These are phyloP conservation scores for Phaeotremella fagi DNA, from an alignment of 768 basidiomycete species.

Conservation along the genomic window DNA sequence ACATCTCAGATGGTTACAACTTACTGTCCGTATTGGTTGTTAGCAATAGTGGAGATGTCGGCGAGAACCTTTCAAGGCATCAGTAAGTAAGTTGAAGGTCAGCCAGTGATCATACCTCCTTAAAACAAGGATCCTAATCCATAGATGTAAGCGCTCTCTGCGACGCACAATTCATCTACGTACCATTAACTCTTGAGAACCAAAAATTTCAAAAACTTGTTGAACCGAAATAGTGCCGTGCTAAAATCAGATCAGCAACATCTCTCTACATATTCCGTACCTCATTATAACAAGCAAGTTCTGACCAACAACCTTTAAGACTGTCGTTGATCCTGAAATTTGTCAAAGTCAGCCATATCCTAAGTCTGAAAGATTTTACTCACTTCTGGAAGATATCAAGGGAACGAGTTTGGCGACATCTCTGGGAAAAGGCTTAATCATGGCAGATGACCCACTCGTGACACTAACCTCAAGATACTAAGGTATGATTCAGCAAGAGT, in stretches of 20 bases:
- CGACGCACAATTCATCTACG: background rate
- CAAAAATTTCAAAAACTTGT: slow-evolving; percentile 45
- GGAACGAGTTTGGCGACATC: slow-evolving; percentile 25
- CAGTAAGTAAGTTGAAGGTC: slow-evolving; percentile 1
- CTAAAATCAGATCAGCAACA: slow-evolving; percentile 4
- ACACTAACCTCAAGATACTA: slow-evolving; percentile 27
- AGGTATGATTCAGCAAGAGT: background rate
- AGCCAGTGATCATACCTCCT: slow-evolving; percentile 19
- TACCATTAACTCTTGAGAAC: slow-evolving; percentile 34
- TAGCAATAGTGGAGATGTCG: slow-evolving; percentile 37
- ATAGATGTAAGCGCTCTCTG: background rate
- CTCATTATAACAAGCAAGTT: slow-evolving; percentile 41
- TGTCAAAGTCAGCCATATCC: background rate
- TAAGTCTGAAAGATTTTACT: slow-evolving; percentile 2
- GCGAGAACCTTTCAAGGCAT: slow-evolving; percentile 23
- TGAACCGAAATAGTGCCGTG: slow-evolving; percentile 43
- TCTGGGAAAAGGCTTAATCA: too few species aligned
- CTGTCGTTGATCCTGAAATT: slow-evolving; percentile 32
- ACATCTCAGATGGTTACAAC: slow-evolving; percentile 7
- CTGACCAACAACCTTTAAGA: slow-evolving; percentile 38
- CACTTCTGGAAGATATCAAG: slow-evolving; percentile 36
- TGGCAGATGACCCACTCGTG: too few species aligned
- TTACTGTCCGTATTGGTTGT: slow-evolving; percentile 46
- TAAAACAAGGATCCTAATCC: slow-evolving; percentile 32
- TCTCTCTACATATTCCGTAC: slow-evolving; percentile 9